A percentile compares a stretch with the other conserved stretches of the same genome.
Evolutionary conservation across 768 basidiomycete species (phyloP).

Genomic region (Collybiopsis luxurians): DNA sequence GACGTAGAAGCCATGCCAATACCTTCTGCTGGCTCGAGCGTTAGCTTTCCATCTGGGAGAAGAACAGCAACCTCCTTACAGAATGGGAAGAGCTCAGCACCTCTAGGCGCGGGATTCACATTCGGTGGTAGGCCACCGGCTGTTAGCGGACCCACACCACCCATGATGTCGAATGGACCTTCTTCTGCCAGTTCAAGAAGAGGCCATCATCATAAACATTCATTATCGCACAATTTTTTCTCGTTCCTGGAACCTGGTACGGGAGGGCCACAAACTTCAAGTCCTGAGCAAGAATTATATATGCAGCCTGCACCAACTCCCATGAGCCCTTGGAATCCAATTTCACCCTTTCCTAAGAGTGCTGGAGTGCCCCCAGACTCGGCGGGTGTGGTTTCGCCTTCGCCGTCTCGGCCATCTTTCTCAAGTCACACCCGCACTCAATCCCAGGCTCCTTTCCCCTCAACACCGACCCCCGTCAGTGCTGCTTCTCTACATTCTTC

Average conservation of each 20-base stretch:
- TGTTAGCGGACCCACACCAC: conserved; percentile 25
- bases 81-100: conserved; percentile 17
- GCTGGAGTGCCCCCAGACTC: conserved; percentile 7
- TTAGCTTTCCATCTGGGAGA: conserved; percentile 32
- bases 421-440: not conserved
- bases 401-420: not conserved
- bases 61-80: not conserved
- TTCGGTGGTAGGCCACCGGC: conserved; percentile 58
- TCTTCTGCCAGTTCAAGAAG: conserved; percentile 36
- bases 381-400: not conserved
- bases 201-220: conserved; percentile 93
- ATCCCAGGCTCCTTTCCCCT: not conserved
- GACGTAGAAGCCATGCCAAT: conserved; percentile 41
- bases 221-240: conserved; percentile 92
- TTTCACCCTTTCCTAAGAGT: conserved; percentile 29
- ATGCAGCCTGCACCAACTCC: conserved; percentile 61
- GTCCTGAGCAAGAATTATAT: conserved; percentile 37
- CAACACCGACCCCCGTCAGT: not conserved
- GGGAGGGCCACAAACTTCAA: conserved; percentile 3
- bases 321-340: conserved; percentile 66
- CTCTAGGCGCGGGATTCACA: conserved; percentile 54
- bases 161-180: conserved; percentile 19
- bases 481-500: too few species aligned
- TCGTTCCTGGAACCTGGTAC: conserved; percentile 85
- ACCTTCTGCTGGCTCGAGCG: conserved; percentile 39